phyloP scores from a whole-genome alignment of 768 basidiomycete species.

The Coprinopsis strossmayeri region DNA sequence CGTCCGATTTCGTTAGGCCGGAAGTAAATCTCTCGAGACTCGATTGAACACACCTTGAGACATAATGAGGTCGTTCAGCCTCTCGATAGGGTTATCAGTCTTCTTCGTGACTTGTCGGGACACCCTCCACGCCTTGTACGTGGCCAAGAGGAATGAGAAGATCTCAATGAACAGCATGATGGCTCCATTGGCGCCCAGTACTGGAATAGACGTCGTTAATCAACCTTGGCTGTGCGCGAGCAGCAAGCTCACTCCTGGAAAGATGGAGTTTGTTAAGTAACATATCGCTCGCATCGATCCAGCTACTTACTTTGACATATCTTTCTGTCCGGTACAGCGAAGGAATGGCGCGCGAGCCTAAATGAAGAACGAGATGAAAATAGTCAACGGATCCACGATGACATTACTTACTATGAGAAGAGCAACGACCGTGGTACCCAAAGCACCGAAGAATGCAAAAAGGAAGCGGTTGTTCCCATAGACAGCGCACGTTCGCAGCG shows the following conservation, averaged over 20 bases:
- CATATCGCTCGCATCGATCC: too few species aligned
- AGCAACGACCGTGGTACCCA: neutral
- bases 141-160: slow-evolving; percentile 1
- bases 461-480: neutral
- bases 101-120: neutral
- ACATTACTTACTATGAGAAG: neutral
- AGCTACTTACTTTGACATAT: slow-evolving; percentile 2
- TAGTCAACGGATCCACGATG: neutral
- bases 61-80: neutral
- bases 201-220: neutral
- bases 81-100: neutral
- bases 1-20: neutral
- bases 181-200: slow-evolving; percentile 2
- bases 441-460: neutral
- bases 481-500: slow-evolving; percentile 3
- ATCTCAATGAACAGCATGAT: slow-evolving; percentile 1
- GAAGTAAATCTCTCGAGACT: neutral
- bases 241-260: neutral
- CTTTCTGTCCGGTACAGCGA: neutral
- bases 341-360: neutral
- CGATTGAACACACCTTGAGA: neutral
- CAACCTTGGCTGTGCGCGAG: neutral
- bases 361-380: neutral
- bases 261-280: too few species aligned
- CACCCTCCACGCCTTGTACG: neutral